Percentiles rank a stretch among this genome's conserved stretches.
Conservation (phyloP, 2,329 filamentous ascomycete species). For the Colletotrichum musae region DNA sequence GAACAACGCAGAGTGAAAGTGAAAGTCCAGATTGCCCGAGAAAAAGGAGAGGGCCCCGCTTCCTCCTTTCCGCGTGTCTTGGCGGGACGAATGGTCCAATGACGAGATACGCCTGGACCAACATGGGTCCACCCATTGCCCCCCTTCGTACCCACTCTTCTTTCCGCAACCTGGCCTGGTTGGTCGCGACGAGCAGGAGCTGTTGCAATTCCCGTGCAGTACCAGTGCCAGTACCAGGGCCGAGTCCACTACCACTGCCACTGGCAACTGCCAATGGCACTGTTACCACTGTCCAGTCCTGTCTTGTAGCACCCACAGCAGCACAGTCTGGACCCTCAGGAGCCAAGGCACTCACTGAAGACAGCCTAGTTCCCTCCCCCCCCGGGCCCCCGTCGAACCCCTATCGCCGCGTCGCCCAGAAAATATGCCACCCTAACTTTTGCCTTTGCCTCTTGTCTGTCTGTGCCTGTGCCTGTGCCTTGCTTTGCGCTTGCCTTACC, state of each 20-base stretch:
- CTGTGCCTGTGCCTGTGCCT: neutral
- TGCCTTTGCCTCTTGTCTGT: constrained; percentile 12
- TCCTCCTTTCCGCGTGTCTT: constrained; percentile 38
- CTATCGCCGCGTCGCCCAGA: constrained; percentile 12
- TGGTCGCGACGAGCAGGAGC: constrained; percentile 18
- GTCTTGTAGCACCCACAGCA: no score
- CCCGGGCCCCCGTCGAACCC: neutral
- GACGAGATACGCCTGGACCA: constrained; percentile 2
- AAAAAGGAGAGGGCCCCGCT: constrained; percentile 26
- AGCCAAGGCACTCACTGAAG: no score
- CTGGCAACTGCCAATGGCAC: neutral
- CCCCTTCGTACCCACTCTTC: constrained; percentile 6
- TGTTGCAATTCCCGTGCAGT: constrained; percentile 31
- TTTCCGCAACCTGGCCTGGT: constrained; percentile 14
- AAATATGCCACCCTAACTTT: constrained; percentile 21
- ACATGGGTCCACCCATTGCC: constrained; percentile 9
- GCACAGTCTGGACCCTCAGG: no score
- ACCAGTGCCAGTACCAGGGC: neutral
- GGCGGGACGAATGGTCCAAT: constrained; percentile 35
- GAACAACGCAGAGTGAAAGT: neutral
- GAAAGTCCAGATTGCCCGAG: neutral
- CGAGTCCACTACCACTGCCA: constrained; percentile 14
- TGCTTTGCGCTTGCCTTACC: neutral
- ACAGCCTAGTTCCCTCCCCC: constrained; percentile 20
- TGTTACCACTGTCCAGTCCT: neutral